Base-by-base conservation (phyloP, 768 basidiomycete genomes). In the Inosperma sp. region DNA sequence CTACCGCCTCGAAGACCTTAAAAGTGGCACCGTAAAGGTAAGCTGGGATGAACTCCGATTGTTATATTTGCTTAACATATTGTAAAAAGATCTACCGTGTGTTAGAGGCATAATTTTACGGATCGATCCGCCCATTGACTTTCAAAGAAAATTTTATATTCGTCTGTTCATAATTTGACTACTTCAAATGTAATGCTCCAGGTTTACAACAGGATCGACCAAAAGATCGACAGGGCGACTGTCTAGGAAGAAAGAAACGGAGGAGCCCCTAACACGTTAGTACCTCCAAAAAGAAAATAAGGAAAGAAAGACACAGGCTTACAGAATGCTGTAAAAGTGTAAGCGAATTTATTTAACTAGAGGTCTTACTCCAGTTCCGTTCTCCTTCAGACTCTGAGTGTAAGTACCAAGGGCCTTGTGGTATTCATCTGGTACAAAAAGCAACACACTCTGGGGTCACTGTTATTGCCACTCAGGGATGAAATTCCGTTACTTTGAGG, bases 1-100 rank as follows among this genome's bases (percentile, higher is more conserved):
- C 60, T 95, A 93, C 71, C 79, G 88, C 49, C 68, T 93, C 65
- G 91, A 94, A 34, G 93, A 94, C 72, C 63, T 94, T 59, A 93
- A 93, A 72, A 88, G 82, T 60, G 93, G 93, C 9, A 69, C 73
- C 21, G 78, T 92, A 35, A 86, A 89, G 80, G 90, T 91, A 52
- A 52, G 64, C 51, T 27, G 58, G 17, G 41, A 14, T 48, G 29
- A 49, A 7, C 7, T 12, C 2, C 10, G 17, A 21, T 16, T 47
- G 3, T 22, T 26, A 39, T 35, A 12, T 33, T 27, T 26, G 23
- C 22, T 41, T 50, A 23, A 23, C 4, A 0, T 12, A 22, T 55
- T 48, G 25, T 41, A 23, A 31, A 33, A 35, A 74, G 74, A 64
- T 73, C 23, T 73, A 69, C 59, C 71, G 74, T 16, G 70, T 73